A percentile compares a stretch with the other conserved stretches of the same genome.
These are phyloP conservation scores for Candida sanyaensis DNA, from an alignment of 1,139 yeast genomes.

Conservation along the genomic window DNA sequence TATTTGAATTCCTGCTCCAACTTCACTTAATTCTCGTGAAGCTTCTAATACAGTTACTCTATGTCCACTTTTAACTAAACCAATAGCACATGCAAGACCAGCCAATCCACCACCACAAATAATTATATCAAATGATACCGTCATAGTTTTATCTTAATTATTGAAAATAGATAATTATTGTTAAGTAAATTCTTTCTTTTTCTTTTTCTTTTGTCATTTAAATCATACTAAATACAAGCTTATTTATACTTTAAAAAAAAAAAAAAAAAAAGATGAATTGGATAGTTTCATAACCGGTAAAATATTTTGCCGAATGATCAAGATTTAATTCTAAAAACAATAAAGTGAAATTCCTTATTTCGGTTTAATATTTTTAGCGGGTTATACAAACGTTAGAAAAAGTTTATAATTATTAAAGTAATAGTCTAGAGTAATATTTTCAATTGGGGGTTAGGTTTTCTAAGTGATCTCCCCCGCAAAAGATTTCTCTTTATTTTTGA, in stretches of 20 bases:
- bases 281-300: neutral
- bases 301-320: neutral
- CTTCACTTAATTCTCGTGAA: conserved; percentile 34
- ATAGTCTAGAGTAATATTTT: no score
- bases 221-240: no score
- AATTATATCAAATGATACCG: neutral
- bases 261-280: no score
- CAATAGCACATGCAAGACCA: conserved; percentile 37
- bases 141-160: neutral
- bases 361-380: no score
- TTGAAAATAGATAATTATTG: neutral
- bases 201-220: neutral
- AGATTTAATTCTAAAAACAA: no score
- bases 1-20: conserved; percentile 43
- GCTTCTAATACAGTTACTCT: conserved; percentile 32
- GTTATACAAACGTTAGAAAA: no score
- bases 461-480: no score
- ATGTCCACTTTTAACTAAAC: conserved; percentile 32
- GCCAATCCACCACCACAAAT: conserved; percentile 38
- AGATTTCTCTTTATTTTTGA: no score
- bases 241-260: no score
- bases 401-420: no score
- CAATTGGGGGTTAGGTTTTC: no score
- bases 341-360: no score
- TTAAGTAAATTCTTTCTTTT: neutral